Evolutionary conservation across 805 yeast species (phyloP), one percentile per base, ranked within the genome.

Genomic region (Teunomyces barrocoloradensis): DNA sequence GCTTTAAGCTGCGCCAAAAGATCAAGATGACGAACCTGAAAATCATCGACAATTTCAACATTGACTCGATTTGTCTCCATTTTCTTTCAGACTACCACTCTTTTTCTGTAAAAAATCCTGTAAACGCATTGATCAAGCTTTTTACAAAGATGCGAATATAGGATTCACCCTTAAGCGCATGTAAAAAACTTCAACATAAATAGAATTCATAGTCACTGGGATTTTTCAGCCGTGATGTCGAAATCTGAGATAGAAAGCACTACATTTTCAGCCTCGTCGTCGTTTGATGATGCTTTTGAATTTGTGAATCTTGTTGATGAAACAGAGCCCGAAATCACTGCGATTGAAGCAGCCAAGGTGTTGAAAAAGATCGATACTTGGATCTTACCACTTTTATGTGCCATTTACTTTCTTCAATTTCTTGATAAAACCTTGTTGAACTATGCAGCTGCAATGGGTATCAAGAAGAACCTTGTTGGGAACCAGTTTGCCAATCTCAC

Each of bases 391-490:
- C 61, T 80, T 25, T 60, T 82, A 53, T 78, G 84, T 53, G 65
- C 73, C 32, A 73, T 80, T 11, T 82, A 82, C 53, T 74, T 81
- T 47, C 61, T 81, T 13, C 84, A 81, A 65, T 79, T 79, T 53
- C 63, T 81, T 47, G 87, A 82, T 53, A 82, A 82, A 55, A 71
- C 79, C n/a, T 61, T 82, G 43, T 61, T 79, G 34, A 81, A 81
- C 52, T 80, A 81, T 56, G 83, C 87, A 2, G 83, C 83, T 12
- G 81, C 82, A 1, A 78, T 82, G 85, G 86, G 86, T 0, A 79
- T 82, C 53, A 78, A 75, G 55, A 59, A 68, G 2, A 71, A 79
- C 54, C 65, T 80, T 50, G 68, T 74, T 5, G 69, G 78, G 35
- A 58, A 64, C 47, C 77, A 81, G 43, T 80, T 74, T 55, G 75